Evolutionary conservation across 1,284 basidiomycete genomes (phyloP).

Genomic region (Serendipita sp.): DNA sequence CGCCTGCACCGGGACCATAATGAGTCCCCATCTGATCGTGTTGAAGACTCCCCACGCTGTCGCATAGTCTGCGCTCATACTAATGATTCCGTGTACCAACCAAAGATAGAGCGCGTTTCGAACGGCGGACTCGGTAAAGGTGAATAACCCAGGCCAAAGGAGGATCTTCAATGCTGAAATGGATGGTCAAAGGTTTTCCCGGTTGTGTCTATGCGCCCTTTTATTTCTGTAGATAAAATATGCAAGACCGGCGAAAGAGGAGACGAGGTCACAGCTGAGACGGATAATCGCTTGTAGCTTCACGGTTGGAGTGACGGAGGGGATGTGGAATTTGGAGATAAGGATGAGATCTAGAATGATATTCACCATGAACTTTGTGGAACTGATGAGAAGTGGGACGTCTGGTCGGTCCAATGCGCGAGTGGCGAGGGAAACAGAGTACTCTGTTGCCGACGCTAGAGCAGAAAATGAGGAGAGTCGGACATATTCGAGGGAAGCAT

Average conservation of each 20-base stretch:
- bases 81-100: conserved; percentile 14
- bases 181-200: conserved; percentile 1
- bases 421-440: conserved; percentile 13
- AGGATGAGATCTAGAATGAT: conserved; percentile 16
- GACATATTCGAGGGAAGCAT: conserved; percentile 14
- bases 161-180: conserved; percentile 10
- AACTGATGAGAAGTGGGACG: conserved; percentile 14
- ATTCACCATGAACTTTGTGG: conserved; percentile 11
- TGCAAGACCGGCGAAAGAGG: conserved; percentile 12
- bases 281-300: conserved; percentile 16
- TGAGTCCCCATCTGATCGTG: conserved; percentile 16
- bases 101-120: conserved; percentile 16
- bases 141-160: conserved; percentile 11
- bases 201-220: not conserved
- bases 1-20: conserved; percentile 16
- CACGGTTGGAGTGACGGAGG: conserved; percentile 15
- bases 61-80: conserved; percentile 14
- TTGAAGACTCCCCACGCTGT: conserved; percentile 17
- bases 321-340: conserved; percentile 8
- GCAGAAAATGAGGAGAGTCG: conserved; percentile 14
- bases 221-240: conserved; percentile 12
- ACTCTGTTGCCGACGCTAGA: conserved; percentile 13
- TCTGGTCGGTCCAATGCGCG: conserved; percentile 16
- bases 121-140: conserved; percentile 14
- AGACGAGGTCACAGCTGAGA: conserved; percentile 14